Conservation (phyloP, 495 filamentous ascomycete species). For the Podospora tetraspora region DNA sequence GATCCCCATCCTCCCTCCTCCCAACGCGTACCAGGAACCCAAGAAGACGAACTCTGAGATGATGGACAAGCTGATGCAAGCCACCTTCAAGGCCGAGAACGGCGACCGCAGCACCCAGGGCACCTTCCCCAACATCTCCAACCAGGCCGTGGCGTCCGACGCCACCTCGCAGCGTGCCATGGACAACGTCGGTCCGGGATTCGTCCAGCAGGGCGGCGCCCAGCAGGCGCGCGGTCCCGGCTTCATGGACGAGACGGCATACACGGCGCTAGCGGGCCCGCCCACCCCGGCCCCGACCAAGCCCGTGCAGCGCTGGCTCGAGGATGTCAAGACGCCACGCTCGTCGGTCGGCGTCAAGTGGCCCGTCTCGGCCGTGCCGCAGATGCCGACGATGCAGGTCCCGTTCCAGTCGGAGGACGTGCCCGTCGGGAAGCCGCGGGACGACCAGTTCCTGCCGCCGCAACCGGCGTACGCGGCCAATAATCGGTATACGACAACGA, state of each 20-base stretch:
- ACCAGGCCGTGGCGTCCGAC: background rate
- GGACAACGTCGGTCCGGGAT: background rate
- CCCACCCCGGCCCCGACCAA: constrained; percentile 11
- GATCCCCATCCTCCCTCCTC: constrained; percentile 3
- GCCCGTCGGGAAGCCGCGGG: background rate
- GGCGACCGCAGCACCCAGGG: constrained; percentile 8
- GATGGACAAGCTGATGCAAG: constrained; percentile 26
- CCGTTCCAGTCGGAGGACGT: background rate
- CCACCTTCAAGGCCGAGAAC: constrained; percentile 21
- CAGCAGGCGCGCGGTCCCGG: background rate
- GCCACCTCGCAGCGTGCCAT: background rate
- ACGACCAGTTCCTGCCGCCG: constrained; percentile 8
- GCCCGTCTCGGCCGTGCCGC: constrained; percentile 14
- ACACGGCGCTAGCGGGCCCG: constrained; percentile 17
- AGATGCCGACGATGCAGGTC: background rate
- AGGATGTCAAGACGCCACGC: constrained; percentile 17
- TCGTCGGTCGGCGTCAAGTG: constrained; percentile 10
- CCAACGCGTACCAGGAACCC: background rate
- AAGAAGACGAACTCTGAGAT: constrained; percentile 27
- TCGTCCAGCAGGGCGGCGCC: background rate
- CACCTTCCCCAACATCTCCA: background rate
- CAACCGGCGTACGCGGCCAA: constrained; percentile 8
- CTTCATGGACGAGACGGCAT: constrained; percentile 22
- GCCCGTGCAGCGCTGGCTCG: constrained; percentile 19
- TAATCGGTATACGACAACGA: constrained; percentile 20